Evolutionary conservation across 1,284 basidiomycete genomes (phyloP), one percentile per base, ranked within the genome.

Genomic region (Cryptococcus sp.): DNA sequence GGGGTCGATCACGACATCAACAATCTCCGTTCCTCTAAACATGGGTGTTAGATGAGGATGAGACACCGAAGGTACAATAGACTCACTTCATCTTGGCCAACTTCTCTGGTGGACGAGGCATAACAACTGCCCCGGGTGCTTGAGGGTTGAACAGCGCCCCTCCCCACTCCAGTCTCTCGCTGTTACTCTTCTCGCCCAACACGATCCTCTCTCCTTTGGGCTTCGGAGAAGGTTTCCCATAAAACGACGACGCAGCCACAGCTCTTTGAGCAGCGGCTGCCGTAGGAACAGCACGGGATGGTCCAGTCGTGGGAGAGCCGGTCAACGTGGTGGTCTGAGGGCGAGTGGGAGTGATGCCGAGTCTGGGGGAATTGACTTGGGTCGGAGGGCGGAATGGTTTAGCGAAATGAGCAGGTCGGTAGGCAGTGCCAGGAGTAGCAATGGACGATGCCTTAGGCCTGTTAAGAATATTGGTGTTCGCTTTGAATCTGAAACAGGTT

Each of bases 1-100:
- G 0, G 95, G 95, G 71, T 98, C 94, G n/a, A 99, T 75, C 1
- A 98, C 94, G 11, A 98, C 93, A 52, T 91, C 87, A 13, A 93
- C 83, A 20, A 92, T 73, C 0, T 70, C 67, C 1, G 67, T 61
- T 0, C 54, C 53, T 40, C 76, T 78, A 16, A 46, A 40, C 15
- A 40, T 35, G 7, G 48, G 28, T 6, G 39, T 59, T 33, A 57
- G 53, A n/a, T 13, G 46, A 35, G 23, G 9, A 18, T 37, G 11
- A 46, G 40, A 40, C 6, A 42, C 3, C 12, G 11, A 4, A 11
- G 28, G 9, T 33, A 33, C 8, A 12, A 8, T 6, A 2, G 33
- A 57, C 80, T 49, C 57, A 91, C 89, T 85, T 86, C 66, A 83
- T 85, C 72, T 91, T 92, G 66, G 85, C 83, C 62, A 92, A 87